phyloP scores from a whole-genome alignment of 73 alveolate species.

The Paramecium sonneborni region DNA sequence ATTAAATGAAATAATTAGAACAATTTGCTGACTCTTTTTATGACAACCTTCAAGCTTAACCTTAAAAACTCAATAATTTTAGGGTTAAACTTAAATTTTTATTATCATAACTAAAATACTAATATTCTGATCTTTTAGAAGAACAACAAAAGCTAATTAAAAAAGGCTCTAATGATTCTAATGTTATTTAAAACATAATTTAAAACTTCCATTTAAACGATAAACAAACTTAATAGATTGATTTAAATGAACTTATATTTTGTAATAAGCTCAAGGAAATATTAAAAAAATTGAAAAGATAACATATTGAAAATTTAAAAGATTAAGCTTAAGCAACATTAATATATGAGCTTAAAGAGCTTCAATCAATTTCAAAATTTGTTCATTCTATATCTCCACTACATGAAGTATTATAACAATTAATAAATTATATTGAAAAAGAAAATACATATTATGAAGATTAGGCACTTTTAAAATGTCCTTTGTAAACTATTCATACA shows the following conservation, averaged over 20 bases:
- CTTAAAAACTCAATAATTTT: background rate
- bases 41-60: background rate
- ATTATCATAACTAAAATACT: background rate
- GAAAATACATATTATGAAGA: background rate
- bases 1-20: conserved; percentile 7
- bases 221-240: background rate
- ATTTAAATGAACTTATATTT: background rate
- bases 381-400: background rate
- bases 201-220: background rate
- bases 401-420: background rate
- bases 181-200: background rate
- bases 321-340: background rate
- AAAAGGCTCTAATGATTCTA: background rate
- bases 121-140: background rate
- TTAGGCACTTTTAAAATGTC: background rate
- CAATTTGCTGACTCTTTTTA: background rate
- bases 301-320: background rate
- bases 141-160: background rate
- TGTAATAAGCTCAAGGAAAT: background rate
- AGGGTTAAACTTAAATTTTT: background rate
- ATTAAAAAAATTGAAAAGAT: background rate
- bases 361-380: background rate
- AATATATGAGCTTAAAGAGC: background rate
- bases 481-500: background rate
- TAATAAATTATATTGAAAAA: background rate